Base-by-base conservation (phyloP, 2,329 filamentous ascomycete species). In the Ophiocordyceps unilateralis region DNA sequence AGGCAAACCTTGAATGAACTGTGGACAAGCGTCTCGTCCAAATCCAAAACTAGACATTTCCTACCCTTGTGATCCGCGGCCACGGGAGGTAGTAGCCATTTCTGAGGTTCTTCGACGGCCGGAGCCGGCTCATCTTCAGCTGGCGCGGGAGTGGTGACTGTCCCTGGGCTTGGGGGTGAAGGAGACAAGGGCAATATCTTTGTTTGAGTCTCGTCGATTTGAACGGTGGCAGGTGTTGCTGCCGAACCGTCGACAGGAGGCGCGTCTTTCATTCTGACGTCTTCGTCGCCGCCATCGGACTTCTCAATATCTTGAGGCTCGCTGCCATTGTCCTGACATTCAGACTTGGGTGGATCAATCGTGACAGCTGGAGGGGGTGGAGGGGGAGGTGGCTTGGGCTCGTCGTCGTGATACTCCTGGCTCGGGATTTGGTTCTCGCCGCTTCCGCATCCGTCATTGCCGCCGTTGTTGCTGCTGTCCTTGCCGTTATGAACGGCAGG, bases 21-120 rank as follows among this genome's bases (percentile, higher is more conserved):
- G 66, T 98, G 91, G 21, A 98, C 91, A 42, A 98, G 66, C 1
- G 91, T 98, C 62, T 98, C 91, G 52, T 98, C 91, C 47, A 98
- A 68, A 66, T 98, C 91, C 39, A 98, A 72, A 17, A 98, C 89
- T 36, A 98, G 67, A 54, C 91, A 98, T 62, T 98, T 98, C 57
- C 84, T 81, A 23, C 87, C 86, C 60, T 82, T 78, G 53, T 91
- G 77, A 52, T 84, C 80, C 22, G 85, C 80, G 36, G 78, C 70
- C 50, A 89, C 74, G 1, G 88, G 80, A n/a, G 87, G 87, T 43
- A 98, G 66, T 30, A 98, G 69, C 64, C 74, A 85, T 54, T 80
- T 78, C 64, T 53, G 72, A 60, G 39, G 54, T 45, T 61, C 64
- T 12, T 62, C 63, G 15, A 58, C 59, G 19, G 63, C 61, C 40